Percentiles rank a stretch among this genome's conserved stretches.
Evolutionary conservation across 2,329 filamentous ascomycete genomes (phyloP).

Genomic region (Cordyceps farinosa): DNA sequence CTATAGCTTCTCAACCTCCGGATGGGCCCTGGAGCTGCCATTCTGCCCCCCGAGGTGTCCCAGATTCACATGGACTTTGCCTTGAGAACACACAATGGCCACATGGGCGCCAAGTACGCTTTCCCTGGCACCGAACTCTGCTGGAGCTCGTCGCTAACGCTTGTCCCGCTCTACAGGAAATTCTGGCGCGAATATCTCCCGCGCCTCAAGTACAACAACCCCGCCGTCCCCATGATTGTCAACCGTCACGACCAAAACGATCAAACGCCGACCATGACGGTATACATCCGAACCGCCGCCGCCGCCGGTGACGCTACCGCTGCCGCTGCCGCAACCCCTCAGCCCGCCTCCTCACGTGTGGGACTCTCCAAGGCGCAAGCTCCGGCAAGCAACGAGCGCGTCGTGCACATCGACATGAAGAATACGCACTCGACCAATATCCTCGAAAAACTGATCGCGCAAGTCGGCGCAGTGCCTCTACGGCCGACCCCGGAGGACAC

Average conservation of each 20-base stretch:
- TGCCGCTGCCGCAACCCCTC: conserved; percentile 31
- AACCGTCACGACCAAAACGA: conserved; percentile 60
- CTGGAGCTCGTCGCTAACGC: background rate
- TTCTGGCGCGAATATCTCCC: conserved; percentile 85
- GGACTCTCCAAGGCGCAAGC: conserved; percentile 47
- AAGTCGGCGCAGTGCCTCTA: conserved; percentile 58
- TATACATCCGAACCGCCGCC: conserved; percentile 55
- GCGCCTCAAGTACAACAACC: conserved; percentile 92
- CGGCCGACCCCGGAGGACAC: conserved; percentile 57
- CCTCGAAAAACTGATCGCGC: conserved; percentile 56
- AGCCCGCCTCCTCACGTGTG: conserved; percentile 45
- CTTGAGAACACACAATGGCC: conserved; percentile 57
- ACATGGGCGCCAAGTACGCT: conserved; percentile 68
- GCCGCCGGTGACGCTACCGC: conserved; percentile 22
- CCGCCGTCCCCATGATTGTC: conserved; percentile 76
- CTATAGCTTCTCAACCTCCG: conserved; percentile 68
- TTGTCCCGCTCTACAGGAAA: conserved; percentile 53
- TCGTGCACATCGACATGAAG: conserved; percentile 61
- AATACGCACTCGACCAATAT: conserved; percentile 59
- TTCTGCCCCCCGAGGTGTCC: conserved; percentile 72
- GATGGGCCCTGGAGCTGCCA: conserved; percentile 76
- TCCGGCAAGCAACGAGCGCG: conserved; percentile 46
- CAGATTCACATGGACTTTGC: conserved; percentile 74
- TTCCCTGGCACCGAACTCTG: conserved; percentile 16
- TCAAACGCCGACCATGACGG: conserved; percentile 57